Conservation (phyloP, 495 filamentous ascomycete genomes). For the Aspergillus funiculosus region DNA sequence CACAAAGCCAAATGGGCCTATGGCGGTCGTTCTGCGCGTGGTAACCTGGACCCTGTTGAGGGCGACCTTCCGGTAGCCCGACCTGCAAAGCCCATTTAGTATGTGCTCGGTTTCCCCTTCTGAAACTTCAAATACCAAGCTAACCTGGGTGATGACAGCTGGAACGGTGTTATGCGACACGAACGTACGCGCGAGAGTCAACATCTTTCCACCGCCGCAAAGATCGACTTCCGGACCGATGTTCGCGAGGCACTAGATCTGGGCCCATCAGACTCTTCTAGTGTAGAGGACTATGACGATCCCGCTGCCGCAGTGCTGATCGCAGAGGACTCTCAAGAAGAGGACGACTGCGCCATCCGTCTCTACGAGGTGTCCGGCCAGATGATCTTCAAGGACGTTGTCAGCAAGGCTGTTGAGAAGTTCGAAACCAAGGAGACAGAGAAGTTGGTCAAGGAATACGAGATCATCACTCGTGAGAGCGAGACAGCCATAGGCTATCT, state of each 20-base stretch:
- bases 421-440: slow-evolving; percentile 52
- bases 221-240: slow-evolving; percentile 35
- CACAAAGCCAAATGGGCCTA: slow-evolving; percentile 52
- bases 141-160: slow-evolving; percentile 14
- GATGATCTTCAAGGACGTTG: slow-evolving; percentile 48
- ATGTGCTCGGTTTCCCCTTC: slow-evolving; percentile 7
- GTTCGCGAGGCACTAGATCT: slow-evolving; percentile 27
- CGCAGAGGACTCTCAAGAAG: slow-evolving; percentile 21
- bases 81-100: slow-evolving; percentile 25
- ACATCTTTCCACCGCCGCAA: slow-evolving; percentile 26
- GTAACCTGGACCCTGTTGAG: slow-evolving; percentile 3
- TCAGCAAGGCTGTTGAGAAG: slow-evolving; percentile 50
- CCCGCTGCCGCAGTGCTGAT: slow-evolving; percentile 31
- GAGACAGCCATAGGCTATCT: slow-evolving; percentile 32
- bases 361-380: slow-evolving; percentile 49
- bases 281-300: slow-evolving; percentile 37
- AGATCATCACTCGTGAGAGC: slow-evolving; percentile 45
- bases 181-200: slow-evolving; percentile 28
- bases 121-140: neutral
- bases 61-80: slow-evolving; percentile 19
- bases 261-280: slow-evolving; percentile 29
- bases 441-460: slow-evolving; percentile 55
- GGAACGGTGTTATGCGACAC: slow-evolving; percentile 27
- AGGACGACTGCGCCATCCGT: slow-evolving; percentile 39
- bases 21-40: slow-evolving; percentile 28